Conservation (phyloP, 768 basidiomycete genomes). For the Mrakia gelida region DNA sequence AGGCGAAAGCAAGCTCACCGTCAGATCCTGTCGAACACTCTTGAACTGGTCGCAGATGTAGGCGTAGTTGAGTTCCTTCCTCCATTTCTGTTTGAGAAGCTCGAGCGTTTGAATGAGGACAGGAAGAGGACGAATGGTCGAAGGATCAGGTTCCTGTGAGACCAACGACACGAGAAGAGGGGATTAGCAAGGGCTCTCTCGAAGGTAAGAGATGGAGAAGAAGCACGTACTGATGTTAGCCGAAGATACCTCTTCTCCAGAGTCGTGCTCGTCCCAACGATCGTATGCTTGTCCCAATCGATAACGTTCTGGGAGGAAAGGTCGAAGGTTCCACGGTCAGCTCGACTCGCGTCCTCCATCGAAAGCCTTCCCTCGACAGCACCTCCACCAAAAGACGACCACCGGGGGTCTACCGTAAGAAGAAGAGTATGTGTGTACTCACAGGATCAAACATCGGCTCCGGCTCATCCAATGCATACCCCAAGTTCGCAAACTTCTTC, state of each 20-base stretch:
- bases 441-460: constrained; percentile 44
- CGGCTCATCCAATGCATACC: constrained; percentile 39
- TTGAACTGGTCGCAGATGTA: constrained; percentile 99
- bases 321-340: neutral
- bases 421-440: no score
- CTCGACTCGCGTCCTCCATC: neutral
- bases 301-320: constrained; percentile 68
- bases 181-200: neutral
- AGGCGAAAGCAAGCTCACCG: constrained; percentile 57
- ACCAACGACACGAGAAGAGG: neutral
- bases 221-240: constrained; percentile 68
- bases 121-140: constrained; percentile 82
- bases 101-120: constrained; percentile 78
- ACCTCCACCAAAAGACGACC: constrained; percentile 12
- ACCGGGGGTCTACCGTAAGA: no score
- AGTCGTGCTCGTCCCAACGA: constrained; percentile 82
- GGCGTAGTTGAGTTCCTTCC: constrained; percentile 66
- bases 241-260: constrained; percentile 95
- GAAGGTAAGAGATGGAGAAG: neutral
- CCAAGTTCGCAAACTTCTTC: constrained; percentile 34
- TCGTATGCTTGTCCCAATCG: constrained; percentile 93
- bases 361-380: constrained; percentile 21
- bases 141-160: constrained; percentile 87
- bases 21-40: constrained; percentile 92
- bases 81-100: constrained; percentile 84